Conservation (phyloP, 345 rosid genomes). For the Bruguiera sexangula region DNA sequence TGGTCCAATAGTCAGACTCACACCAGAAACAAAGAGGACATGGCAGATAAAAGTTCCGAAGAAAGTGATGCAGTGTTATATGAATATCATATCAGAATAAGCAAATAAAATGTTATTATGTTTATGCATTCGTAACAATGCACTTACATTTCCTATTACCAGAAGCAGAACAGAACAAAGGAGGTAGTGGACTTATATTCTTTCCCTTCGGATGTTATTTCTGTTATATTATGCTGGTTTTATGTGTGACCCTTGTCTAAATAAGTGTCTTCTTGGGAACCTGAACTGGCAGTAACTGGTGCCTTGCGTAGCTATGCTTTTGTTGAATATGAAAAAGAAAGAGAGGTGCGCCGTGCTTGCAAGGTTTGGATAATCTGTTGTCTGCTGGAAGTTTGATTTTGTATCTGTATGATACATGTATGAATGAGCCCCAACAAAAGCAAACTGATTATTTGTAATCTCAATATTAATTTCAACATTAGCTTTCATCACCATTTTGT, state of each 20-base stretch:
- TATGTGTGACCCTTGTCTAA: not conserved
- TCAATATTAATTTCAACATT: too few species aligned
- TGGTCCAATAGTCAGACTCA: constrained; percentile 81
- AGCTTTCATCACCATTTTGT: too few species aligned
- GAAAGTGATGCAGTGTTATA: constrained; percentile 6
- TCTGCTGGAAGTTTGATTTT: not conserved
- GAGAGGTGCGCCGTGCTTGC: constrained; percentile 81
- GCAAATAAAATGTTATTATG: not conserved
- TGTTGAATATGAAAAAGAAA: constrained; percentile 79
- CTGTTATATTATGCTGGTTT: not conserved
- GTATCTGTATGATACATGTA: too few species aligned
- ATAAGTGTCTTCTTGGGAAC: not conserved
- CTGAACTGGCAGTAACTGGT: constrained; percentile 63
- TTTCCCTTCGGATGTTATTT: not conserved
- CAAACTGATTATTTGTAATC: too few species aligned
- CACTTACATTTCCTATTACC: constrained; percentile 95
- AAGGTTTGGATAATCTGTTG: constrained; percentile 36
- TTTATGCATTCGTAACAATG: not conserved
- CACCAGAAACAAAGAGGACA: constrained; percentile 91
- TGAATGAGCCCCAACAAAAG: too few species aligned
- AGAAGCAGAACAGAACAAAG: constrained; percentile 30
- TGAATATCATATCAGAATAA: constrained; percentile 1
- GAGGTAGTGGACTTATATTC: not conserved
- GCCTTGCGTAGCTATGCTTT: constrained; percentile 90
- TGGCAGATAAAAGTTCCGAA: constrained; percentile 23